Evolutionary conservation across 306 rosid species (phyloP).

Genomic region (Cyclanthera cordifolia): DNA sequence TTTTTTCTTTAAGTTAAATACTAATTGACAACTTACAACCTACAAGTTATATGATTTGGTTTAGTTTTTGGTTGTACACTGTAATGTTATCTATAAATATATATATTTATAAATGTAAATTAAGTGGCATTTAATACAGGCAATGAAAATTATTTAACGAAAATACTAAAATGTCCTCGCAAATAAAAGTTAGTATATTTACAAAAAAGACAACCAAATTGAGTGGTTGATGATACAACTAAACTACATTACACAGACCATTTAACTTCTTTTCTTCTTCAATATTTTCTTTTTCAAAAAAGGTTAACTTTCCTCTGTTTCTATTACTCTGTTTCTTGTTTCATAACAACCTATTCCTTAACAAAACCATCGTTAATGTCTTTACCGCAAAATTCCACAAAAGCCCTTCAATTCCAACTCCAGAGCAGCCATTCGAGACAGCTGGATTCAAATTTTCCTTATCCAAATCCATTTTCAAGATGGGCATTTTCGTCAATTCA

Average conservation of each 20-base stretch:
- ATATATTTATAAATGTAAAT: too few species aligned
- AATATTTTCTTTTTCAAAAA: not conserved
- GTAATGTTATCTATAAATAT: too few species aligned
- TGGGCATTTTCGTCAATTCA: constrained; percentile 27
- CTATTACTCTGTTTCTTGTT: not conserved
- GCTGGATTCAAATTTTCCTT: constrained; percentile 21
- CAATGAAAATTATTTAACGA: not conserved
- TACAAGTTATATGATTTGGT: too few species aligned
- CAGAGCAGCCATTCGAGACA: too few species aligned
- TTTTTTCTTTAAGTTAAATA: too few species aligned
- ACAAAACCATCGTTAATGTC: constrained; percentile 20
- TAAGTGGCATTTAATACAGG: too few species aligned
- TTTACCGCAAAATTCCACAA: constrained; percentile 15
- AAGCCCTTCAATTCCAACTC: too few species aligned
- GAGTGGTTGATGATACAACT: not conserved
- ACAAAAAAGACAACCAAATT: not conserved
- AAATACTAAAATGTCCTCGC: not conserved
- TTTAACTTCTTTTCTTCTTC: not conserved
- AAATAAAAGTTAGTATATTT: not conserved
- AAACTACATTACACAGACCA: not conserved
- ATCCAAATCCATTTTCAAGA: constrained; percentile 20
- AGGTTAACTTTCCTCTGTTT: not conserved
- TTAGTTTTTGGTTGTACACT: too few species aligned
- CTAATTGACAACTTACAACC: too few species aligned
- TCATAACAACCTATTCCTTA: constrained; percentile 8